These are phyloP conservation scores for Entophlyctis luteolus DNA, from an alignment of 192 early-diverging fungal genomes.

Conservation along the genomic window DNA sequence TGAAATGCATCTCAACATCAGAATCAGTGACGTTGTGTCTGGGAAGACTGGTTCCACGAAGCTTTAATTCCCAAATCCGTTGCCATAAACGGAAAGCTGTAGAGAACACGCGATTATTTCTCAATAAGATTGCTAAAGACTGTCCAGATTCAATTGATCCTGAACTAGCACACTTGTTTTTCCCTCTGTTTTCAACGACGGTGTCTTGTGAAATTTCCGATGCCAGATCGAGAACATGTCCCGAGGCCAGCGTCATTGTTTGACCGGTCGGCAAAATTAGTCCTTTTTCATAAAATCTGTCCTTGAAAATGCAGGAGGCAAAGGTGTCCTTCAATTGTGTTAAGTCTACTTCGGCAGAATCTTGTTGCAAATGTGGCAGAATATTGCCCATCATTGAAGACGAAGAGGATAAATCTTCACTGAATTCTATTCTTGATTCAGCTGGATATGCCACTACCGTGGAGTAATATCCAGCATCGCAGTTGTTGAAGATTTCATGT, in stretches of 20 bases:
- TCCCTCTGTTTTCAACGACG: neutral
- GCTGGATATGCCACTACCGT: too few relatives aligned
- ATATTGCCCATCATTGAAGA: too few relatives aligned
- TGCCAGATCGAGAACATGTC: conserved; percentile 33
- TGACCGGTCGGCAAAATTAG: conserved; percentile 57
- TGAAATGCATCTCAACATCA: neutral
- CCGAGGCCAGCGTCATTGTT: conserved; percentile 45
- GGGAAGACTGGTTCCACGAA: conserved; percentile 14
- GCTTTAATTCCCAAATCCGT: conserved; percentile 27
- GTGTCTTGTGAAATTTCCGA: conserved; percentile 2
- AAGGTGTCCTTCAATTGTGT: too few relatives aligned
- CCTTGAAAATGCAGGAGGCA: conserved; percentile 43
- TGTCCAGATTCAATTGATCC: conserved; percentile 32
- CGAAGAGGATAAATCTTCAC: too few relatives aligned
- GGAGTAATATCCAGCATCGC: conserved; percentile 47
- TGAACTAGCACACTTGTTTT: neutral
- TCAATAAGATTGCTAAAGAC: conserved; percentile 31
- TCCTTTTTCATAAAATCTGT: conserved; percentile 52
- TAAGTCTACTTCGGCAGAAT: too few relatives aligned
- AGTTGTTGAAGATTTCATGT: conserved; percentile 42
- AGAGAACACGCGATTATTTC: conserved; percentile 32
- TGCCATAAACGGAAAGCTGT: conserved; percentile 34
- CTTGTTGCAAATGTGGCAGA: too few relatives aligned
- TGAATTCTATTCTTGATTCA: too few relatives aligned
- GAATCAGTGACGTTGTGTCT: neutral